A percentile compares a stretch with the other conserved stretches of the same genome.
Evolutionary conservation across 177 flowering plant species (phyloP).

Genomic region (Telopea speciosissima): DNA sequence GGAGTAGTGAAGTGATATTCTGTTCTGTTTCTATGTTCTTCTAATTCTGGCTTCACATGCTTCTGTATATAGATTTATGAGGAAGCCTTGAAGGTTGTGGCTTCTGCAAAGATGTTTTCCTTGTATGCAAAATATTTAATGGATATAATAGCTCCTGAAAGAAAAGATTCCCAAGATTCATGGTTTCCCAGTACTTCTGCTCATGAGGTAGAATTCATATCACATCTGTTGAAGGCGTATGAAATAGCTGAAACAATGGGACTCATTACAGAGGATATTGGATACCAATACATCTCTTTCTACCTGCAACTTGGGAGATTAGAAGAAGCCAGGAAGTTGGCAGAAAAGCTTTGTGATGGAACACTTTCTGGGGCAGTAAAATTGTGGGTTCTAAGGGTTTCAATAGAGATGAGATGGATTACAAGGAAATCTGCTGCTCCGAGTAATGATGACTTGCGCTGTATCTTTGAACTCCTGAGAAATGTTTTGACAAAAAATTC

Average conservation of each 20-base stretch:
- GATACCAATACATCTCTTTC: conserved; percentile 56
- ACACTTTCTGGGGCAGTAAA: conserved; percentile 35
- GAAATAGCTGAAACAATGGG: conserved; percentile 67
- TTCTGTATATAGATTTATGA: conserved; percentile 59
- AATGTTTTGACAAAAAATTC: conserved; percentile 39
- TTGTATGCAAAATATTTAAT: conserved; percentile 54
- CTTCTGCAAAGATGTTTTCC: conserved; percentile 50
- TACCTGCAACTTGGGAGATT: conserved; percentile 47
- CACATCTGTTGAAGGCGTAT: conserved; percentile 46
- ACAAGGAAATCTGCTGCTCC: conserved; percentile 31
- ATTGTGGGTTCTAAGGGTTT: conserved; percentile 57
- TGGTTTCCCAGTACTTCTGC: conserved; percentile 11
- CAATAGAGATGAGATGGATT: conserved; percentile 48
- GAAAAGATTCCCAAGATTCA: conserved; percentile 20
- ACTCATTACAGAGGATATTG: conserved; percentile 72
- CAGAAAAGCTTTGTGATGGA: conserved; percentile 55
- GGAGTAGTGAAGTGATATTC: neutral
- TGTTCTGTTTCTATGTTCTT: neutral
- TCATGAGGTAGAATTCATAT: conserved; percentile 21
- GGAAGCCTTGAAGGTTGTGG: conserved; percentile 52
- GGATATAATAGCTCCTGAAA: conserved; percentile 35
- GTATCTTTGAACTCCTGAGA: conserved; percentile 49
- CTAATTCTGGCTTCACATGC: conserved; percentile 4
- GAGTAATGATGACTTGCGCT: conserved; percentile 38
- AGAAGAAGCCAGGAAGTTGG: conserved; percentile 62